Evolutionary conservation across 768 basidiomycete species (phyloP), one percentile per base, ranked within the genome.

Genomic region (Suillus ampliporus): DNA sequence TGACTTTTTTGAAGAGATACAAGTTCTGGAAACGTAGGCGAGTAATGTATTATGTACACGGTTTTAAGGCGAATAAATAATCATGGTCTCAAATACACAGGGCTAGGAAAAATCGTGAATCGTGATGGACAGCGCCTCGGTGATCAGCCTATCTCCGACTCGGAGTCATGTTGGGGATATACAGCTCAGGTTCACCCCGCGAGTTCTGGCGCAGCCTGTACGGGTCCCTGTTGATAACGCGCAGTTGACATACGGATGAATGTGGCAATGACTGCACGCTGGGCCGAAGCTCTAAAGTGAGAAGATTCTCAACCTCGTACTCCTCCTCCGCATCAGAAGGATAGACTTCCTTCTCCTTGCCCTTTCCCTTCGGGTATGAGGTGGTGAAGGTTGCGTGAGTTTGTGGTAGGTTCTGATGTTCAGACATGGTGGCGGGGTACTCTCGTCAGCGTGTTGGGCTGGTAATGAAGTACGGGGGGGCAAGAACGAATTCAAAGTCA

Each of bases 271-370:
- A n/a, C 7, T 19, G 43, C 4, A n/a, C 10, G 43, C 11, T 3
- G 23, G 54, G 54, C 37, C 13, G 23, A 40, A 19, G 23, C 26
- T 56, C 54, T 40, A 40, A 17, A 26, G 54, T 26, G 13, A 56
- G 54, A 40, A 37, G 40, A 11, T 40, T 38, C 54, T 56, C 54
- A 9, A 56, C 54, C 6, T 56, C 54, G 6, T 56, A 28, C 26
- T 56, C 54, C 17, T 56, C 54, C 23, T 40, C 54, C n/a, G 38
- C 17, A 8, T 26, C 26, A 28, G 26, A 21, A 23, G 19, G 23
- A 43, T 43, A 14, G 15, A 31, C 38, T 28, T 62, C 57, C 23
- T 58, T 61, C 21, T 58, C 34, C 44, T 62, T 58, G 61, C 61
- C 46, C 48, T 62, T 62, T 23, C 56, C 56, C 31, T 62, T 62